These are phyloP conservation scores for Lachnellula cervina DNA, from an alignment of 2,329 filamentous ascomycete species.

Conservation along the genomic window DNA sequence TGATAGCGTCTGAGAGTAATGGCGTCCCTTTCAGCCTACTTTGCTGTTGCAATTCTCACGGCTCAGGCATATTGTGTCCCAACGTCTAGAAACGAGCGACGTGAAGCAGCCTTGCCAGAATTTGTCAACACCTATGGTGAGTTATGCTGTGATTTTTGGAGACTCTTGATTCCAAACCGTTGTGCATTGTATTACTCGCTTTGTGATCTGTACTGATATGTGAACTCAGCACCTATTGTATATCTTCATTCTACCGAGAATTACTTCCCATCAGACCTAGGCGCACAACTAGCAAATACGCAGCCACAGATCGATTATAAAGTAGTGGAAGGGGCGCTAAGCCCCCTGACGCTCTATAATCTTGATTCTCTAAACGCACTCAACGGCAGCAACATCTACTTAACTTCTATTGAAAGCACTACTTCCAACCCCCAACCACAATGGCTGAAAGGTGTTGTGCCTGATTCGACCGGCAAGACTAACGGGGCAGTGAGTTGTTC, in stretches of 20 bases:
- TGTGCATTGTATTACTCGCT: not conserved
- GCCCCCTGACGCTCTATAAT: conserved; percentile 39
- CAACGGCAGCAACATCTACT: conserved; percentile 35
- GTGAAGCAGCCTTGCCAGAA: not conserved
- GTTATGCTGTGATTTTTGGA: not conserved
- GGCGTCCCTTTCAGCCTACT: not conserved
- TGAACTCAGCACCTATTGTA: conserved; percentile 39
- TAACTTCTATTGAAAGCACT: conserved; percentile 41
- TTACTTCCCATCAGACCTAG: conserved; percentile 44
- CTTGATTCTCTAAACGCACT: conserved; percentile 39
- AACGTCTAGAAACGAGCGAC: not conserved
- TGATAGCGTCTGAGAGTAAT: not conserved
- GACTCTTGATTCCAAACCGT: not conserved
- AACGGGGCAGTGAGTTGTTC: conserved; percentile 46
- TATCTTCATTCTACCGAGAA: conserved; percentile 42
- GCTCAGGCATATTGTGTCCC: not conserved
- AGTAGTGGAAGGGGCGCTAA: conserved; percentile 28
- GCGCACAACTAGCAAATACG: conserved; percentile 39
- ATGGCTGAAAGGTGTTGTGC: conserved; percentile 46
- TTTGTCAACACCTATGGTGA: conserved; percentile 3
- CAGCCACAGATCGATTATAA: conserved; percentile 39
- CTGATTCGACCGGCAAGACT: conserved; percentile 39
- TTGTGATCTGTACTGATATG: not conserved
- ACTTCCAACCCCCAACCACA: conserved; percentile 33
- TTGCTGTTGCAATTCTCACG: not conserved